Evolutionary conservation across 2,329 filamentous ascomycete genomes (phyloP).

Genomic region (Penicillium sp.): DNA sequence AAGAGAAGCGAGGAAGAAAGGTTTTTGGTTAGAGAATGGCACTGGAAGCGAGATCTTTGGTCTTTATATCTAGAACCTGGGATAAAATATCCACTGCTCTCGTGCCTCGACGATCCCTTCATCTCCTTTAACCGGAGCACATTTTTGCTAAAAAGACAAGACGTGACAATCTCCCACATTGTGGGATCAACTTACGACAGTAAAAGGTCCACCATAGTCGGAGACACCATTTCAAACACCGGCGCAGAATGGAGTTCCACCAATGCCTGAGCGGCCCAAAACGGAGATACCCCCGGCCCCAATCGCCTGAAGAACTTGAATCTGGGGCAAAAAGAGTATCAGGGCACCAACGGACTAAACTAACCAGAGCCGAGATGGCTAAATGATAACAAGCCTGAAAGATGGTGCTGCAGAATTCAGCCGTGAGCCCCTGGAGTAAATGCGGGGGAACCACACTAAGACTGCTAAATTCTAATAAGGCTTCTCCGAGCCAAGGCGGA

Average conservation of each 20-base stretch:
- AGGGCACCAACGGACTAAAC: background rate
- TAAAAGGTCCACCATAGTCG: background rate
- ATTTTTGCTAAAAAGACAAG: background rate
- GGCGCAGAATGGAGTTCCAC: constrained; percentile 2
- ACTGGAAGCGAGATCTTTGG: background rate
- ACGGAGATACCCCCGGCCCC: background rate
- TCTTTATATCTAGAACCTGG: background rate
- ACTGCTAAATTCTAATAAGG: background rate
- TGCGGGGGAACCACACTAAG: background rate
- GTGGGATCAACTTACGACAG: background rate
- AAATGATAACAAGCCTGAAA: constrained; percentile 1
- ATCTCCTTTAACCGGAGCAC: background rate
- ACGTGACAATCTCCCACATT: background rate
- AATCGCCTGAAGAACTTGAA: constrained; percentile 1
- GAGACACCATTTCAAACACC: background rate
- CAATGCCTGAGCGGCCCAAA: background rate
- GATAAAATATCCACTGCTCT: background rate
- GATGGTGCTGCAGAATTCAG: background rate
- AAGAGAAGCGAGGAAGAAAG: background rate
- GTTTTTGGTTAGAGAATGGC: background rate
- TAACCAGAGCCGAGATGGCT: background rate
- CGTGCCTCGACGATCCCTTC: background rate
- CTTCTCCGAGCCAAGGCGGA: background rate
- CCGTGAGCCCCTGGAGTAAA: background rate
- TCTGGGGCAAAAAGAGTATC: background rate